Base-by-base conservation (phyloP, 805 yeast species). In the Clavispora fructus region DNA sequence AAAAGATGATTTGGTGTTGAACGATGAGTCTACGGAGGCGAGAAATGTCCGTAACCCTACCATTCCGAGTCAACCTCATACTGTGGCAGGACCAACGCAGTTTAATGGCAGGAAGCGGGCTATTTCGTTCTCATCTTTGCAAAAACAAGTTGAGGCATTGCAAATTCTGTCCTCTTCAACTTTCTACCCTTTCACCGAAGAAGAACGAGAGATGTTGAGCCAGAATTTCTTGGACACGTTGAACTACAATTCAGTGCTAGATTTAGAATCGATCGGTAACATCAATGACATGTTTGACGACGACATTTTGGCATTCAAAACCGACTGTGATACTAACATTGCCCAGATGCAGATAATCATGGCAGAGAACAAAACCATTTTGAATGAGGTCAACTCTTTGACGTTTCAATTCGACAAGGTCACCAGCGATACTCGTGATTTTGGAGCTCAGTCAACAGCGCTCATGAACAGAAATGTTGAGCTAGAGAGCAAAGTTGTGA, bases 371-470 rank as follows among this genome's bases (percentile, higher is more conserved):
- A 65, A 68, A 12, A 45, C 54, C 0, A 67, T 87, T 6, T 62
- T 78, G 19, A 58, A 56, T 2, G 68, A 74, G 14, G 67, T 86
- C 43, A 69, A 74, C 23, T 62, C 69, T 2, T 68, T 88, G 38
- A 67, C 80, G 4, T 48, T 58, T 1, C 76, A 79, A 25, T 79
- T 86, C 53, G 76, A 77, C 42, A 71, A 76, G 12, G 87, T 89
- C 7, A 74, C 82, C 6, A 58, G 63, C 16, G 85, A 83, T 46
- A 85, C 95, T 0, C 60, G 65, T 16, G 85, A 77, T 30, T 85
- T 89, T 60, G 85, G 85, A 53, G 56, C 65, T 0, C 74, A 78
- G 41, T 79, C 88, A 1, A 74, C 75, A 23, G 58, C 67, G 10
- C 67, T 85, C 45, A 67, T 83, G 42, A 61, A 61, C 1, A 74